These are phyloP conservation scores for Penstemon eatonii DNA, from an alignment of 257 asterid species.

Conservation along the genomic window DNA sequence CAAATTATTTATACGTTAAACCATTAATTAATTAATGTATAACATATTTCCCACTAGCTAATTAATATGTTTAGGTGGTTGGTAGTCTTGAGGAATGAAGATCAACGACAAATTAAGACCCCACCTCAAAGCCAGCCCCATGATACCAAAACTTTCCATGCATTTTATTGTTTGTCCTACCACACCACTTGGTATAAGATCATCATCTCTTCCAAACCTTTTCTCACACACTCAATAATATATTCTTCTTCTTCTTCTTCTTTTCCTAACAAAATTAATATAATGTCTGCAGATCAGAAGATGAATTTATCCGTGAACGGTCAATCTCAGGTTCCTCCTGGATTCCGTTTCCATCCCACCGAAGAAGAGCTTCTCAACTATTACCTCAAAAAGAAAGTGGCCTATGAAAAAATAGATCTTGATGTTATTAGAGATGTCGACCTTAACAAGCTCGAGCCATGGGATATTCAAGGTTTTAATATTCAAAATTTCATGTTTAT, in stretches of 20 bases:
- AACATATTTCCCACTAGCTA: no score
- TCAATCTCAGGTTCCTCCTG: conserved; percentile 84
- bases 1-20: no score
- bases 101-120: conserved; percentile 29
- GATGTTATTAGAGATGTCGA: conserved; percentile 89
- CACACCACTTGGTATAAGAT: conserved; percentile 44
- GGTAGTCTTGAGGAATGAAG: conserved; percentile 38
- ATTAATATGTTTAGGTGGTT: conserved; percentile 32
- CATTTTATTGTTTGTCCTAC: conserved; percentile 37
- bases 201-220: conserved; percentile 43
- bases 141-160: conserved; percentile 58
- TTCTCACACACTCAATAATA: conserved; percentile 28
- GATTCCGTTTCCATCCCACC: conserved; percentile 91
- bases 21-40: no score
- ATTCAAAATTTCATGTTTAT: no score
- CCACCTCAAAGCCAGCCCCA: conserved; percentile 36
- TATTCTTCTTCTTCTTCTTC: conserved; percentile 14
- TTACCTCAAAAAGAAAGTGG: conserved; percentile 79
- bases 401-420: conserved; percentile 68
- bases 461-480: conserved; percentile 84
- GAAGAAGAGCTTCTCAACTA: conserved; percentile 91
- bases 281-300: conserved; percentile 38
- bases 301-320: conserved; percentile 83
- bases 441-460: conserved; percentile 91
- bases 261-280: neutral